Percentiles rank a stretch among this genome's conserved stretches.
Conservation (phyloP, 768 basidiomycete species). For the Tylopilus subfusipes region DNA sequence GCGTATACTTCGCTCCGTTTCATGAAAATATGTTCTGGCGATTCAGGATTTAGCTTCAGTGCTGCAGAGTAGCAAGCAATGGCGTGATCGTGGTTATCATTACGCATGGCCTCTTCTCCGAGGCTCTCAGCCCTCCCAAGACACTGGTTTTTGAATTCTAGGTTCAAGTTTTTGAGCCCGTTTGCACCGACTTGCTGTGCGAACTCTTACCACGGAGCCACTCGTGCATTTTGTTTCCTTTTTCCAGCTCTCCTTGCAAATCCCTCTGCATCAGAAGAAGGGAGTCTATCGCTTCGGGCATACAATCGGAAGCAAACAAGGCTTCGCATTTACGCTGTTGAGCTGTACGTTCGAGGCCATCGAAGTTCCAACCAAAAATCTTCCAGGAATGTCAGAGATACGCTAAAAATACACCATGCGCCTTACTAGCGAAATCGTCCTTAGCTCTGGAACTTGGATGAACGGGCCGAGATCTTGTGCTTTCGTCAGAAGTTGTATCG, state of each 20-base stretch:
- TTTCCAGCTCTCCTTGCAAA: neutral
- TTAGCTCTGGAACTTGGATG: neutral
- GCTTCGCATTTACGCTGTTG: slow-evolving; percentile 1
- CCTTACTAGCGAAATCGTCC: slow-evolving; percentile 3
- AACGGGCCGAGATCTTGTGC: neutral
- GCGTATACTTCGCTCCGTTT: slow-evolving; percentile 10
- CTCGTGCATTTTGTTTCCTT: neutral
- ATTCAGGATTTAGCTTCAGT: neutral
- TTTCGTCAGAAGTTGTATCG: neutral
- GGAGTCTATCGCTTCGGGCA: neutral
- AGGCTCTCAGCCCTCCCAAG: neutral
- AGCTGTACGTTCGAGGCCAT: neutral
- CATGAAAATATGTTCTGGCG: neutral
- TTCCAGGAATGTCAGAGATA: neutral
- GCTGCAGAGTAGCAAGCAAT: neutral
- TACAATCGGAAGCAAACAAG: neutral
- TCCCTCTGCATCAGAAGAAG: neutral
- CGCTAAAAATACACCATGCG: neutral
- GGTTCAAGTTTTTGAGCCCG: neutral
- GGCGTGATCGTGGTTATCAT: neutral
- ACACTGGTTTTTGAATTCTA: slow-evolving; percentile 1
- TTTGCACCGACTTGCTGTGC: neutral
- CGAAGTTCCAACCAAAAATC: slow-evolving; percentile 16
- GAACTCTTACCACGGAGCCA: slow-evolving; percentile 4
- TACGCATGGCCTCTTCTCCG: slow-evolving; percentile 3